Base-by-base conservation (phyloP, 305 asterid species). In the Solanum hybrid region DNA sequence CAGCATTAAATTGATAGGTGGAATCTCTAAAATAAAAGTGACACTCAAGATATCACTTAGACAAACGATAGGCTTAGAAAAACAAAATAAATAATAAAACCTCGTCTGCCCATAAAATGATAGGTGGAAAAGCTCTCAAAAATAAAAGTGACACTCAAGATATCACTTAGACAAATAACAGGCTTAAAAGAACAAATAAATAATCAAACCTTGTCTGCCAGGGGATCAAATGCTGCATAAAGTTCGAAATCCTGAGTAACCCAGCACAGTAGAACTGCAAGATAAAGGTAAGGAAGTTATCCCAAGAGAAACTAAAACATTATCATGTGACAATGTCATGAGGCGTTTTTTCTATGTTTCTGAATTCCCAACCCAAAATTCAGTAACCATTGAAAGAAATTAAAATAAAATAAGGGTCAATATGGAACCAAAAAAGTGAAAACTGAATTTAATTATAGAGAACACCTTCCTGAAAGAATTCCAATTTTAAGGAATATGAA, bases 201-300 rank as follows among this genome's bases (percentile, higher is more conserved):
- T 31, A 17, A 85, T 79, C 94, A 29, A 88, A 97, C 99, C 99
- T 97, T 98, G 95, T 98, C 99, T 42, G 99, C 99, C 24, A 98
- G 96, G 90, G 99, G 99, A 94, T 98, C 99, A 92, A 98, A 98
- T 85, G 99, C 97, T 29, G 99, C 99, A 91, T 96, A 98, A 38
- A 97, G 96, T 90, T 98, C 99, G 85, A 98, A 98, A 93, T 98
- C 99, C 91, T 91, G 97, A 78, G 99, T 96, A 86, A 96, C 98
- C 99, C 99, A 98, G 93, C 99, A 97, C 90, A 97, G 97, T 79
- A 97, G 92, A 93, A 96, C 99, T 97, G 97, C 88, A 77, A 88
- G 37, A 89, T 79, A 75, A 89, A 81, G 77, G 71, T 32, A 85
- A 22, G 76, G 42, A 85, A 11, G 51, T 85, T 4, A 85, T 56